Conservation (phyloP, 2,329 filamentous ascomycete species). For the Verticillium alfalfae region DNA sequence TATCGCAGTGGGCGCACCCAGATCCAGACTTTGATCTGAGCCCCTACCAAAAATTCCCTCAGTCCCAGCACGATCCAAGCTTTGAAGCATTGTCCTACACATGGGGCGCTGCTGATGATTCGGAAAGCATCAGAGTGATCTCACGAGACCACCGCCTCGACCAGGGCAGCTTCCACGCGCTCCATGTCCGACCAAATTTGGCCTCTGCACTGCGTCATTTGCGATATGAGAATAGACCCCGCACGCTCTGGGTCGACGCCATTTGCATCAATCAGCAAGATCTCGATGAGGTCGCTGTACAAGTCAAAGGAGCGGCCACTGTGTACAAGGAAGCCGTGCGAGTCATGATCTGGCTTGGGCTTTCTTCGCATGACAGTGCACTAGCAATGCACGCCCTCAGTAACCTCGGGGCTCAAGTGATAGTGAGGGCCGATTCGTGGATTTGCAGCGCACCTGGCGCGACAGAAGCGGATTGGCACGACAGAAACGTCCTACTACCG, state of each 20-base stretch:
- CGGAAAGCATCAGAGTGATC: too few relatives aligned
- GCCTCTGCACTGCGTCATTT: background rate
- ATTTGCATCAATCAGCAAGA: slow-evolving; percentile 15
- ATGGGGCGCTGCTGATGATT: background rate
- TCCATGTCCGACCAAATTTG: background rate
- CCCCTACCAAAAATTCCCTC: background rate
- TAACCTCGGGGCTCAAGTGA: background rate
- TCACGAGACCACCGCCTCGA: too few relatives aligned
- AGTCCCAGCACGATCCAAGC: background rate
- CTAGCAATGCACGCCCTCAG: background rate
- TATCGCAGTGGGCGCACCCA: background rate
- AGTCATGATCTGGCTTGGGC: slow-evolving; percentile 21
- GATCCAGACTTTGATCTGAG: background rate
- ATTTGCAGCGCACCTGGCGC: background rate
- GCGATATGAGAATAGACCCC: background rate
- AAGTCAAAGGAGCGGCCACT: slow-evolving; percentile 10
- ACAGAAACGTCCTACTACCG: too few relatives aligned
- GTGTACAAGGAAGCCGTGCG: slow-evolving; percentile 15
- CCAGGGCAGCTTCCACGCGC: too few relatives aligned
- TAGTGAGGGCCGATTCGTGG: background rate
- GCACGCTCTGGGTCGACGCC: slow-evolving; percentile 14
- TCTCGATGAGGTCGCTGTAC: slow-evolving; percentile 7
- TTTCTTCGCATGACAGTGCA: background rate
- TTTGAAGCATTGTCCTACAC: background rate
- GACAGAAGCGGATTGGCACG: background rate